Evolutionary conservation across 2,329 filamentous ascomycete genomes (phyloP), one percentile per base, ranked within the genome.

Genomic region (Amesomyces nigricolor): DNA sequence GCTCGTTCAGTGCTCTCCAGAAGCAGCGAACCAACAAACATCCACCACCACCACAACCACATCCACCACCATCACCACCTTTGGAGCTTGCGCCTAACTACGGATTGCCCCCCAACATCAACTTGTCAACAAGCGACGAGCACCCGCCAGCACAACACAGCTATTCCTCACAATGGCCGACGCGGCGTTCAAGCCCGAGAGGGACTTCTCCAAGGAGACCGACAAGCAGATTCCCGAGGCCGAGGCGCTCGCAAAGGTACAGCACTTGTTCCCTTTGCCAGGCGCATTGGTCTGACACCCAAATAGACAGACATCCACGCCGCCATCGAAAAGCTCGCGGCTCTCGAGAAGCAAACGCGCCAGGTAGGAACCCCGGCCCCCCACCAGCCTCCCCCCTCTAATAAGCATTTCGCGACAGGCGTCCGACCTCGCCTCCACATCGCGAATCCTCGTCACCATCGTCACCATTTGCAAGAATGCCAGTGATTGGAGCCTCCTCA

Each of bases 121-220:
- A 17, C 3, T 35, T 13, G 40, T 16, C 22, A 30, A n/a, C 5
- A 32, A 40, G 26, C 8, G 6, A 50, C 13, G 3, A 19, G 11
- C 14, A 50, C 47, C 10, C 37, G 14, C 17, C 47, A 29, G 26
- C 19, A 17, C 40, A 13, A 32, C 45, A 49, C n/a, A 22, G 14
- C 29, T 47, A 38, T 19, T 50, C 19, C 43, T 67, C 72, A 80
- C 63, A 70, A 95, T 95, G 91, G 88, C 91, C 68, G 88, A 91
- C 75, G 84, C 84, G 73, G 75, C 81, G 68, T 75, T 94, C 73
- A 95, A 95, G 83, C 89, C 92, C 69, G 94, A 99, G 80, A 96
- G 95, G 87, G 94, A 99, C 85, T 96, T 89, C 83, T 87, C 89
- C 70, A 95, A 96, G 77, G 91, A 97, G 75, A 90, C 89, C 68